Evolutionary conservation across 1,139 yeast species (phyloP).

Genomic region (Scheffersomyces parashehatae): DNA sequence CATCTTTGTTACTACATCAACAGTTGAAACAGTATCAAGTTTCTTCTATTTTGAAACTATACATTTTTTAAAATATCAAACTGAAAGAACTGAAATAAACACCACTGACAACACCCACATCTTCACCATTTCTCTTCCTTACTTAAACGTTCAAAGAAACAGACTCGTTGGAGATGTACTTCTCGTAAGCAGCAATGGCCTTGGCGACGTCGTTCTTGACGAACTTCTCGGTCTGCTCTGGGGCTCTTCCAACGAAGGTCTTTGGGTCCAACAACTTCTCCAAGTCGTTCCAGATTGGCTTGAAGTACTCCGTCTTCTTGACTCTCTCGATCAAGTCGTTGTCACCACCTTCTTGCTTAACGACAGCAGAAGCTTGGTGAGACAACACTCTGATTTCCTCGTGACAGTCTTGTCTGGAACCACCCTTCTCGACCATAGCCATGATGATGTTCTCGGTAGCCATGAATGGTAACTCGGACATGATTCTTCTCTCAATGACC

Average conservation of each 20-base stretch:
- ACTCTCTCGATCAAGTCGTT: constrained; percentile 93
- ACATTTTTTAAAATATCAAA: too few relatives aligned
- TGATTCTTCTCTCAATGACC: constrained; percentile 96
- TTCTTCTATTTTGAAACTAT: too few relatives aligned
- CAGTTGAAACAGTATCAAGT: too few relatives aligned
- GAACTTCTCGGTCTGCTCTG: constrained; percentile 95
- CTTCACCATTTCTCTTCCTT: too few relatives aligned
- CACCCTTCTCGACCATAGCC: constrained; percentile 99
- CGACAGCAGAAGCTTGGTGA: constrained; percentile 96
- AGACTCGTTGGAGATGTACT: constrained; percentile 59
- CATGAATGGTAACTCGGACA: constrained; percentile 96
- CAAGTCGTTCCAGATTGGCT: constrained; percentile 85
- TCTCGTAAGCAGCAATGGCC: constrained; percentile 72
- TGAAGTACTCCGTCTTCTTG: constrained; percentile 75
- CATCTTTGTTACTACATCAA: too few relatives aligned
- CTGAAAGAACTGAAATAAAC: too few relatives aligned
- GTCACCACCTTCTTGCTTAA: constrained; percentile 98
- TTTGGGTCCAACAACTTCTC: constrained; percentile 82
- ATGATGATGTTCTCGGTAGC: constrained; percentile 98
- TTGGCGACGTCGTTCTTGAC: constrained; percentile 79
- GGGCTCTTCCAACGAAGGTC: constrained; percentile 98
- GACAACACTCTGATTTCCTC: constrained; percentile 96
- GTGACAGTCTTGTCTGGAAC: constrained; percentile 97
- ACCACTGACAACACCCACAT: too few relatives aligned
- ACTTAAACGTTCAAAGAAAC: constrained; percentile 50